These are phyloP conservation scores for Plectosphaerella sp. DNA, from an alignment of 2,329 filamentous ascomycete species.

Conservation along the genomic window DNA sequence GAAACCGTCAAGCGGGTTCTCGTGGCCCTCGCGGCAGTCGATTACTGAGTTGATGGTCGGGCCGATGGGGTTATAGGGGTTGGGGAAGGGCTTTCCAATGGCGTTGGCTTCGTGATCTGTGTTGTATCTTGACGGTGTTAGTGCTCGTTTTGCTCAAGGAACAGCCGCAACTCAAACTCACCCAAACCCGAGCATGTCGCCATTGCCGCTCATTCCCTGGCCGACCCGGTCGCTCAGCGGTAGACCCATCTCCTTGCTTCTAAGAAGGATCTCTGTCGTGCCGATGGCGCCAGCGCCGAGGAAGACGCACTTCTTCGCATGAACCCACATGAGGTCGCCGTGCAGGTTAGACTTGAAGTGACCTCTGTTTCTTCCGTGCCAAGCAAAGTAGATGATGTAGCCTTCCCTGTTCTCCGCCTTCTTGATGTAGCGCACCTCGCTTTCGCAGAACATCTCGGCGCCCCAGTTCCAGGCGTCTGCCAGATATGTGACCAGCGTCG, in stretches of 20 bases:
- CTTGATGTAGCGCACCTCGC: conserved; percentile 60
- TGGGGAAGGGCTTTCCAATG: conserved; percentile 46
- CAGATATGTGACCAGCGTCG: conserved; percentile 62
- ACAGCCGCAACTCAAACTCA: conserved; percentile 19
- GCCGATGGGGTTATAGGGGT: conserved; percentile 48
- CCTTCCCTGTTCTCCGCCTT: conserved; percentile 44
- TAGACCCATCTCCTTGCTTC: conserved; percentile 55
- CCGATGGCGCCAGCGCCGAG: conserved; percentile 62
- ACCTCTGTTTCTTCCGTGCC: conserved; percentile 55
- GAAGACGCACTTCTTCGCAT: conserved; percentile 61
- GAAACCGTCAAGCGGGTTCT: conserved; percentile 55
- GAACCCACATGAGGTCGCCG: conserved; percentile 62
- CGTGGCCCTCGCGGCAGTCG: conserved; percentile 47
- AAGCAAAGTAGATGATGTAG: conserved; percentile 61
- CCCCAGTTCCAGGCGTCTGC: conserved; percentile 70
- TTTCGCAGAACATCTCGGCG: conserved; percentile 66
- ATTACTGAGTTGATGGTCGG: conserved; percentile 62
- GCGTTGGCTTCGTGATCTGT: conserved; percentile 51
- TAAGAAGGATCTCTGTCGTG: conserved; percentile 61
- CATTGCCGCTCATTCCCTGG: conserved; percentile 60
- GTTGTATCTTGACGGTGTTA: conserved; percentile 45
- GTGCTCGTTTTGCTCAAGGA: not conserved
- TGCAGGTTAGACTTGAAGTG: conserved; percentile 50
- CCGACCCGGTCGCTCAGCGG: conserved; percentile 53
- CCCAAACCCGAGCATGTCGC: conserved; percentile 62